phyloP scores from a whole-genome alignment of 1,139 yeast species.

The Saccharomyces uvarum region DNA sequence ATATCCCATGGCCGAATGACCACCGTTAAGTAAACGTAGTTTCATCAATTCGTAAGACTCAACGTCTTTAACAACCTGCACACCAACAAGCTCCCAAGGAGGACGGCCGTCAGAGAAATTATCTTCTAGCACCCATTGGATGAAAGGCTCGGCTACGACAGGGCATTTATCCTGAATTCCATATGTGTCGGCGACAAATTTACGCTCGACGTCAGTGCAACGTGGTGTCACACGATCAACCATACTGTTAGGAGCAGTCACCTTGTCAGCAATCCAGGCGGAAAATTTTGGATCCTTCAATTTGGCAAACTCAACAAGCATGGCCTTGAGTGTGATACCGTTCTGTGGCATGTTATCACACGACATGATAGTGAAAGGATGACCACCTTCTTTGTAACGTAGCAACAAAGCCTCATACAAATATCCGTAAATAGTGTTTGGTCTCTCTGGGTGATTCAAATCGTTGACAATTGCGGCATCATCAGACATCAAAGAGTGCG shows the following conservation, averaged over 20 bases:
- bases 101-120: conserved; percentile 7
- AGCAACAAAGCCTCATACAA: conserved; percentile 5
- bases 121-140: conserved; percentile 9
- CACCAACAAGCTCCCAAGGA: conserved; percentile 8
- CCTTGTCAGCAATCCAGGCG: conserved; percentile 4
- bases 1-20: conserved; percentile 8
- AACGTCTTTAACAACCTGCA: conserved; percentile 6
- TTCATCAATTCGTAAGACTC: conserved; percentile 4
- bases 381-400: conserved; percentile 4
- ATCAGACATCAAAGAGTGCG: conserved; percentile 4
- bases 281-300: conserved; percentile 5
- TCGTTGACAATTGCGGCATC: conserved; percentile 5
- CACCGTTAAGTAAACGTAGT: conserved; percentile 7
- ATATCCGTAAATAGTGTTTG: conserved; percentile 1
- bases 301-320: conserved; percentile 7
- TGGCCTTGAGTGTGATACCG: conserved; percentile 6
- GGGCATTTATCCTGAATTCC: conserved; percentile 3
- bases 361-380: conserved; percentile 7
- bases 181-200: neutral
- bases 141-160: conserved; percentile 7
- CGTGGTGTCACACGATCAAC: conserved; percentile 9
- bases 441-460: conserved; percentile 1
- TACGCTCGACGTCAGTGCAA: conserved; percentile 6
- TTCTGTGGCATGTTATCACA: conserved; percentile 9
- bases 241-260: conserved; percentile 8